Evolutionary conservation across 116 monocot genomes (phyloP).

Genomic region (Zostera marina): DNA sequence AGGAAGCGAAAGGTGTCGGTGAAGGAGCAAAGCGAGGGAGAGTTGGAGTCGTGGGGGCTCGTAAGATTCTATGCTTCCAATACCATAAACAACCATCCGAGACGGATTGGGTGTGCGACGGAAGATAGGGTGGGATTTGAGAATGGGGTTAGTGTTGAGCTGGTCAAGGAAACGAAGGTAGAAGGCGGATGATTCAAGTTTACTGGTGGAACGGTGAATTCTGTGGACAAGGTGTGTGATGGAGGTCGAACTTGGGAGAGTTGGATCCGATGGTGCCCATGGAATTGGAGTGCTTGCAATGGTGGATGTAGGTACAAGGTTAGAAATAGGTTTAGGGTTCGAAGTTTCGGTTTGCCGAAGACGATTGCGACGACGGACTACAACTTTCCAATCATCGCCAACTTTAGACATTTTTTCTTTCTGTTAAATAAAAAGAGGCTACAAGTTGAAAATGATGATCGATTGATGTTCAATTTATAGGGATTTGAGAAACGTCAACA

Average conservation of each 20-base stretch:
- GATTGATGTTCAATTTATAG: too few relatives aligned
- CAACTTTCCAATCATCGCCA: constrained; percentile 8
- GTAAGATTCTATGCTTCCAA: constrained; percentile 58
- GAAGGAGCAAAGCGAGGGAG: constrained; percentile 42
- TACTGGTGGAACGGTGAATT: constrained; percentile 22
- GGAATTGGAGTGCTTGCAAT: constrained; percentile 14
- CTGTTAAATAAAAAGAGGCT: too few relatives aligned
- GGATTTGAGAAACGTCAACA: too few relatives aligned
- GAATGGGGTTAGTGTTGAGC: constrained; percentile 10
- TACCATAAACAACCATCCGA: constrained; percentile 55
- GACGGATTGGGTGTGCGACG: constrained; percentile 2
- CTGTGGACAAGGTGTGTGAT: constrained; percentile 24
- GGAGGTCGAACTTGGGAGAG: constrained; percentile 14
- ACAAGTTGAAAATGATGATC: too few relatives aligned
- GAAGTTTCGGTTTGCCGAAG: background rate
- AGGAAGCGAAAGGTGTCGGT: constrained; percentile 14
- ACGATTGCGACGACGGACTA: constrained; percentile 7
- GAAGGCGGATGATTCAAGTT: constrained; percentile 39
- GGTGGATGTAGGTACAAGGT: background rate
- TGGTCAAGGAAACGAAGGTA: constrained; percentile 31
- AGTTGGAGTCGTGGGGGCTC: constrained; percentile 57
- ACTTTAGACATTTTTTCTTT: background rate
- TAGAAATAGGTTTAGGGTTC: background rate
- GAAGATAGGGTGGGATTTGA: constrained; percentile 15
- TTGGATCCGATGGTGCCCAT: constrained; percentile 21